These are phyloP conservation scores for Triticum turgidum DNA, from an alignment of 176 grass and related monocot genomes.

Conservation along the genomic window DNA sequence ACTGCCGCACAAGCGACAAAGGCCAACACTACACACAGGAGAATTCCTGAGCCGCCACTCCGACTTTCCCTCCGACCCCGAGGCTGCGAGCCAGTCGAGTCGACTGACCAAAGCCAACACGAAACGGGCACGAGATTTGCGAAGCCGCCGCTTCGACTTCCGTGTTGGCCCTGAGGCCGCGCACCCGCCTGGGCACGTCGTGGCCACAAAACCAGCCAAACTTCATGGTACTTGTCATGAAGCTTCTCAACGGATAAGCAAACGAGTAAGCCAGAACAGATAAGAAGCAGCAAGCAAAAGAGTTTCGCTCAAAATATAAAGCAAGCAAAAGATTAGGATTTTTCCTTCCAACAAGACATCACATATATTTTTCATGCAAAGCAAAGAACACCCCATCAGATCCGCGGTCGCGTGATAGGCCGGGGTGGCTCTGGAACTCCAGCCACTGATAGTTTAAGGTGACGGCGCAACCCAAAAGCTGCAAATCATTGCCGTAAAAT, in stretches of 20 bases:
- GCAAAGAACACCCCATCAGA: conserved; percentile 19
- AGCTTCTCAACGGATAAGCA: background rate
- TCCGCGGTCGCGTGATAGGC: background rate
- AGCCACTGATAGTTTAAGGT: background rate
- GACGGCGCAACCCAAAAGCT: conserved; percentile 9
- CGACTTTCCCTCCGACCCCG: too few species aligned
- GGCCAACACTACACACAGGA: too few species aligned
- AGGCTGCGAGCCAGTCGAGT: too few species aligned
- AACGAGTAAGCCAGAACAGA: background rate
- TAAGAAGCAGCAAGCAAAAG: conserved; percentile 16
- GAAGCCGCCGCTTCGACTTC: too few species aligned
- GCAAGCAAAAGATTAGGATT: background rate
- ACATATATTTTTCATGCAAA: background rate
- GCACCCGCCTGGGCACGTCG: too few species aligned
- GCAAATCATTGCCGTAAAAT: conserved; percentile 40
- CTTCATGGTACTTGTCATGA: background rate
- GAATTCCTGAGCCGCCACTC: too few species aligned
- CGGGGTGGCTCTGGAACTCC: conserved; percentile 21
- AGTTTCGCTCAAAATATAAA: background rate
- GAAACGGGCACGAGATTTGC: too few species aligned
- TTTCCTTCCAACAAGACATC: background rate
- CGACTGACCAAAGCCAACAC: too few species aligned
- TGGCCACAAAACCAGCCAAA: background rate
- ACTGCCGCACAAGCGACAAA: too few species aligned
- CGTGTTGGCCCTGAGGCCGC: too few species aligned